Evolutionary conservation across 148 eudicot species (phyloP), one percentile per base, ranked within the genome.

Genomic region (Cornus controversa): DNA sequence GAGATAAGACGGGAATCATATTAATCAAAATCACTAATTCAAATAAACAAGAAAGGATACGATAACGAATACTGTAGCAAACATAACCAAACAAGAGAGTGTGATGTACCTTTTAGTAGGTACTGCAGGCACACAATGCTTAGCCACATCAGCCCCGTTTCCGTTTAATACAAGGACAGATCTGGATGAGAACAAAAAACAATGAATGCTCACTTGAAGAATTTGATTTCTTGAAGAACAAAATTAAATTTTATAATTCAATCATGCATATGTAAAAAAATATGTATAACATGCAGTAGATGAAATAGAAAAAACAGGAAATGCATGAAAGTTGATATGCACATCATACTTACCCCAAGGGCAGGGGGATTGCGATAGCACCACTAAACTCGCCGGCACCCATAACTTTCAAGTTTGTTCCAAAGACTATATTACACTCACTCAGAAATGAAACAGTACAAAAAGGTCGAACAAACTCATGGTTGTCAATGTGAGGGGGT

Each of bases 401-500:
- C 70, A 73, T 84, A 25, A 87, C 66, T 82, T 89, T 91, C 80
- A 96, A 82, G 77, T 90, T 94, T 36, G 92, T 80, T 68, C 99
- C 99, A 73, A 96, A 93, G 53, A 96, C 53, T 25, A 96, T 96
- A 16, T 90, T 76, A 81, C 99, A 96, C 86, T 96, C 95, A 31
- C 98, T 93, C 66, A 96, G 90, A 79, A 96, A 96, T 34, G 99
- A 96, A 26, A 96, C 91, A 2, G 99, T 96, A 75, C 98, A 93
- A 80, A 96, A 96, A 29, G 99, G 99, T 29, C 99, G 85, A 34
- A 93, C 88, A 80, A 96, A 96, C 72, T 96, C 98, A 82, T 96
- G 99, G 85, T 92, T 89, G 81, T 96, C 99, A 22, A 96, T 93
- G 79, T 96, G 99, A 65, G 99, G 99, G 36, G 99, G 99, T 85